Evolutionary conservation across 257 asterid species (phyloP), one percentile per base, ranked within the genome.

Genomic region (Solanum peruvianum): DNA sequence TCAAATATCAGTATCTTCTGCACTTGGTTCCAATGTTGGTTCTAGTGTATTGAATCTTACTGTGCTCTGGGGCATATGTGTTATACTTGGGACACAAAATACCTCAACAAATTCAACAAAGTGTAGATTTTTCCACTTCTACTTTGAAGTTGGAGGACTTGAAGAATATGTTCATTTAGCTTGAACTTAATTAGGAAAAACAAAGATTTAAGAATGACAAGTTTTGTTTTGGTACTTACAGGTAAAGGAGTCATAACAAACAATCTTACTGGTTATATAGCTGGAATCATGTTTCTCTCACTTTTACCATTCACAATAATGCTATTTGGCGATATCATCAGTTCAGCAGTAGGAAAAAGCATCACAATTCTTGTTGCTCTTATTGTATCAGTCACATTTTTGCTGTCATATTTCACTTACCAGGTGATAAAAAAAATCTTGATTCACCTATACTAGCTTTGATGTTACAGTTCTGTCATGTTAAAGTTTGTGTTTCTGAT

Each of bases 211-310:
- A 47, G 82, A 20, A 75, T 45, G 12, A 42, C 84, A 42, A 37
- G 49, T 73, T 37, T 72, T 9, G 10, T 78, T 47, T 78, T 42
- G 5, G 16, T 13, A 64, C 15, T 45, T 47, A 86, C 90, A 91
- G 93, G 88, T 72, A 88, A 86, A 29, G 92, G 93, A 31, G 37
- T 89, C 80, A 77, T 78, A 42, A 88, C 88, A 21, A 92, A 91
- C 82, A 49, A 72, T 37, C 82, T 85, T 82, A 91, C 93, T n/a
- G 64, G 89, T 70, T 90, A 89, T 85, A 90, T 90, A 8, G 93
- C 93, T 49, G 89, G 93, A 84, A 77, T 91, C 84, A 91, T 90
- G 92, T 90, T 91, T 27, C 89, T 91, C 58, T 91, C 92, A 35
- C 86, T 91, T 87, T 85, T 88, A 86, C 92, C 93, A 42, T 90